Evolutionary conservation across 148 eudicot species (phyloP), one percentile per base, ranked within the genome.

Genomic region (Fagopyrum esculentum): DNA sequence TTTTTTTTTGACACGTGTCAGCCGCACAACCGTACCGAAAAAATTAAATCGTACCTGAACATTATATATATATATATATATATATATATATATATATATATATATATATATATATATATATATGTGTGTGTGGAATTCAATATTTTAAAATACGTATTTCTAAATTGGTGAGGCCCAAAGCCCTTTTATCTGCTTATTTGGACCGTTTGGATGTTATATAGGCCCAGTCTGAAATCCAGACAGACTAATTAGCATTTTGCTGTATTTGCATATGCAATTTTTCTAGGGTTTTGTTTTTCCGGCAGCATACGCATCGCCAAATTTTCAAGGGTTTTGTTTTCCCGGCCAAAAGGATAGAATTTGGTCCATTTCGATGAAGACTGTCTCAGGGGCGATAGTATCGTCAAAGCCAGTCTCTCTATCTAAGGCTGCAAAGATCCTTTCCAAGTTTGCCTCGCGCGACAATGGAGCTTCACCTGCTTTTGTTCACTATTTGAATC

Each of bases 391-490:
- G n/a, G 64, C 69, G 61, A 66, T 90, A 16, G 64, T 79, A 9
- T 84, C 90, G 4, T 49, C 82, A 7, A 77, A 80, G 48, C 81
- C 86, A 2, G 55, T 85, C 15, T 80, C 85, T 60, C 83, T 87
- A 19, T 84, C 89, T 3, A 84, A 80, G 74, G 92, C 92, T 6
- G 84, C 92, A 0, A 84, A 74, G 70, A 76, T 79, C 69, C 73
- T 90, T 6, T 79, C 89, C 16, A 75, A 74, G 35, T 90, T 86
- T 70, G 81, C 82, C 29, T 50, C 78, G 29, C 60, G 77, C 5
- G 86, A 87, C 48, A 81, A 89, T 72, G 89, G 83, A 43, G 88
- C 92, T 19, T 81, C 92, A 44, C 81, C 83, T 15, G 80, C 90
- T 0, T 83, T 84, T 61, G 76, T 81, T 77, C 74, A 82, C 7